Conservation (phyloP, 2,329 filamentous ascomycete species). For the Cercospora sp. region DNA sequence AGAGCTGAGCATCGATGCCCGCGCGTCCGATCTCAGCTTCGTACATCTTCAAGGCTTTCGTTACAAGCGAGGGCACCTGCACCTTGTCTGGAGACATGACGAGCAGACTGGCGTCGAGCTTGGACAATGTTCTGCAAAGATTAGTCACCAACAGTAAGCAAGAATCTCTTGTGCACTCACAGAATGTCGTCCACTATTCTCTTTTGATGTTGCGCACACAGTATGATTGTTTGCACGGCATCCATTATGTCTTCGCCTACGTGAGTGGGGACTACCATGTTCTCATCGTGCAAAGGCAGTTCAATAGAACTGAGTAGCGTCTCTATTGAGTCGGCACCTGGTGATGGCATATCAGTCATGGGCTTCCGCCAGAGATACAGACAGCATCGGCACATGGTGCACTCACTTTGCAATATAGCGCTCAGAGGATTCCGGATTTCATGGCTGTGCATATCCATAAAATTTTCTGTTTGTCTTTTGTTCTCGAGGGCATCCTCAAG, state of each 20-base stretch:
- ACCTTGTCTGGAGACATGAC: constrained; percentile 46
- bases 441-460: constrained; percentile 44
- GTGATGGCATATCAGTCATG: constrained; percentile 25
- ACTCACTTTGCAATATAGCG: constrained; percentile 44
- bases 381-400: background rate
- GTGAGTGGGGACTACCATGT: constrained; percentile 26
- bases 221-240: constrained; percentile 45
- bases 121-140: constrained; percentile 41
- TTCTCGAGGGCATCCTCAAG: constrained; percentile 42
- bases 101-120: constrained; percentile 49
- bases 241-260: constrained; percentile 33
- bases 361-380: background rate
- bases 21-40: constrained; percentile 35
- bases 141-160: background rate
- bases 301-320: constrained; percentile 33
- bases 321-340: constrained; percentile 45
- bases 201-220: constrained; percentile 51
- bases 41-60: constrained; percentile 39
- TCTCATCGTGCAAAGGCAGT: constrained; percentile 30
- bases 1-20: constrained; percentile 32
- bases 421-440: constrained; percentile 49
- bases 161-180: background rate
- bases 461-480: constrained; percentile 42
- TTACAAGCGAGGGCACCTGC: constrained; percentile 41
- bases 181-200: constrained; percentile 52